Conservation (phyloP, 441 rosid species). For the Euphorbia celastroides region DNA sequence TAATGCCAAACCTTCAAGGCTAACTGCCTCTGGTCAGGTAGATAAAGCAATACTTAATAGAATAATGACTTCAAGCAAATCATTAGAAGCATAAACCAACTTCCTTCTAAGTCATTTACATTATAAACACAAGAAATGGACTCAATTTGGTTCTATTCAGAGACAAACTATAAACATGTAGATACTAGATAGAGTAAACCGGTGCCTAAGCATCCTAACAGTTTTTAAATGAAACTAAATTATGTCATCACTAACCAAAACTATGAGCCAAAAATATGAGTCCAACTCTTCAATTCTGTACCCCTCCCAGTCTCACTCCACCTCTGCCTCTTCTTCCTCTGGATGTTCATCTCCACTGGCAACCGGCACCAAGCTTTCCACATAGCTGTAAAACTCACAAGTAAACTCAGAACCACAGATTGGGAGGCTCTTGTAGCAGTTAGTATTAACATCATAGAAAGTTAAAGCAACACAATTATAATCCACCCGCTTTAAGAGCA, state of each 20-base stretch:
- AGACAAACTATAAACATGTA: conserved; percentile 1
- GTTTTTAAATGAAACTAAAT: neutral
- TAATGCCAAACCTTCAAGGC: no score
- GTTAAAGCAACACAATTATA: neutral
- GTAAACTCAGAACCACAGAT: conserved; percentile 16
- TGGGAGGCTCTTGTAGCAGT: conserved; percentile 1
- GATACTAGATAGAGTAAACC: neutral
- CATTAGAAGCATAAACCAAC: neutral
- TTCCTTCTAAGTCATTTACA: neutral
- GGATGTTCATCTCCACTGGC: neutral
- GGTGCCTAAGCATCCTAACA: conserved; percentile 1
- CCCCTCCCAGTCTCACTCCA: neutral
- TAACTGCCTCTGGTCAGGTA: neutral
- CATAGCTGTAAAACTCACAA: conserved; percentile 24
- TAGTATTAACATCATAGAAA: conserved; percentile 6
- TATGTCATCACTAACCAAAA: conserved; percentile 1
- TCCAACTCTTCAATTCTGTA: neutral
- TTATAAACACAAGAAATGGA: neutral
- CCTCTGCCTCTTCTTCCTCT: neutral
- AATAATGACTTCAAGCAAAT: neutral
- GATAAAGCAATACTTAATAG: neutral
- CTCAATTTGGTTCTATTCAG: conserved; percentile 6
- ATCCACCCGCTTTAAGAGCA: conserved; percentile 16
- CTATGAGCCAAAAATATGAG: neutral
- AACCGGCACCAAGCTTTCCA: conserved; percentile 31